Evolutionary conservation across 2,329 filamentous ascomycete species (phyloP), one percentile per base, ranked within the genome.

Genomic region (Sporothrix variecibatus): DNA sequence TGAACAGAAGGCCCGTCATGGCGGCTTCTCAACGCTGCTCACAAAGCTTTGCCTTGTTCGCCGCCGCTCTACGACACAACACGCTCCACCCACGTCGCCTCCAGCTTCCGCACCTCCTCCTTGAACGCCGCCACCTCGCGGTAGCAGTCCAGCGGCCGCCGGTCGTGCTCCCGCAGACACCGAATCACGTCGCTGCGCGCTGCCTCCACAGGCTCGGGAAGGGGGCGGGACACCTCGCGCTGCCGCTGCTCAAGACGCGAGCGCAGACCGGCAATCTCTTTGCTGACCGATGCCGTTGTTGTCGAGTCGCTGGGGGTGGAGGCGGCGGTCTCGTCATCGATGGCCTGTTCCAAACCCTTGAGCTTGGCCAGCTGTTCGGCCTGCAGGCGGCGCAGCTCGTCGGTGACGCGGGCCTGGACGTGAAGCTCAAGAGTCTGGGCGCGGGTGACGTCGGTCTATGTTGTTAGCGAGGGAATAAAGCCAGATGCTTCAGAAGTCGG

Each of bases 71-170:
- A 87, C 77, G 84, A 83, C 74, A 93, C 88, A 73, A 97, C 90
- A 85, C 91, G 94, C 81, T 97, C 92, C 49, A 98, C 94, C 90
- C 97, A 98, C 34, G 87, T 87, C 84, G 90, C 92, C 88, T 98
- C 95, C 83, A 98, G 83, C 85, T 90, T 90, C 78, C 93, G 90
- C 70, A 98, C 95, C 87, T 97, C 94, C 79, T 89, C 88, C 89
- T 95, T 97, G 83, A 98, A 98, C 26, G 86, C 87, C 85, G 97
- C 92, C 31, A 98, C 94, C 88, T 98, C 94, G 83, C 91, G 88
- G 93, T 93, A 98, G 88, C 95, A 98, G 86, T 98, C 93, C 81
- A 98, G 86, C 81, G 95, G 95, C 82, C 94, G 89, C 77, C 94
- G 88, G 83, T 98, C 95, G 82, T 98, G 92, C 80, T 92, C 87